Evolutionary conservation across 306 rosid genomes (phyloP).

Genomic region (Gastrolobium villosum): DNA sequence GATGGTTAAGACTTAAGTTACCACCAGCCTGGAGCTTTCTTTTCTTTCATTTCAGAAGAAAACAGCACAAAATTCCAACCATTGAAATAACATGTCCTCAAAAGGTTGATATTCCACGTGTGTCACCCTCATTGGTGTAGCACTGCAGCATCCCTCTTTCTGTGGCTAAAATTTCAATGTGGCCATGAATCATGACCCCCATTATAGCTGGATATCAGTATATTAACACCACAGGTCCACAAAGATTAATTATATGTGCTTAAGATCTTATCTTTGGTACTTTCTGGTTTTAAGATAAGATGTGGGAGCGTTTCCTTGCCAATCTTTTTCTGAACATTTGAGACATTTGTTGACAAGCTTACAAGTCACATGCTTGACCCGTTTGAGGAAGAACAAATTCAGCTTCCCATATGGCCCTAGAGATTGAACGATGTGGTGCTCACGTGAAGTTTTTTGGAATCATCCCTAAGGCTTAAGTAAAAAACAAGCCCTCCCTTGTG

Average conservation of each 20-base stretch:
- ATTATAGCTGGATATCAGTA: slow-evolving; percentile 49
- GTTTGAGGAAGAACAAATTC: slow-evolving; percentile 39
- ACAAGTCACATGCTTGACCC: slow-evolving; percentile 44
- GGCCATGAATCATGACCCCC: slow-evolving; percentile 33
- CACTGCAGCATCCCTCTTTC: slow-evolving; percentile 25
- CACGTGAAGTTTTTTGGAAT: slow-evolving; percentile 59
- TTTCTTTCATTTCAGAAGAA: slow-evolving; percentile 32
- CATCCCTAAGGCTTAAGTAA: slow-evolving; percentile 30
- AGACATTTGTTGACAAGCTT: slow-evolving; percentile 63
- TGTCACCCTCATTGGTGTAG: slow-evolving; percentile 44
- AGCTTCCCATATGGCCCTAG: slow-evolving; percentile 36
- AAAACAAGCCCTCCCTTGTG: slow-evolving; percentile 40
- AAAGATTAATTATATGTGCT: slow-evolving; percentile 8
- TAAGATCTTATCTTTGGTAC: slow-evolving; percentile 65
- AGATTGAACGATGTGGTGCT: slow-evolving; percentile 28
- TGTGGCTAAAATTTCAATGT: slow-evolving; percentile 45
- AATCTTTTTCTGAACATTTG: slow-evolving; percentile 53
- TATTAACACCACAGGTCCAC: slow-evolving; percentile 53
- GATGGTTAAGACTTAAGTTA: slow-evolving; percentile 29
- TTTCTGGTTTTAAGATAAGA: slow-evolving; percentile 60
- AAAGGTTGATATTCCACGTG: slow-evolving; percentile 41
- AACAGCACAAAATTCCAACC: slow-evolving; percentile 56
- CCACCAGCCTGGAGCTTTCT: slow-evolving; percentile 50
- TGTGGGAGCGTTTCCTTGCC: slow-evolving; percentile 48
- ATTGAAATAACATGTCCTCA: slow-evolving; percentile 57